Evolutionary conservation across 2,329 filamentous ascomycete species (phyloP), one percentile per base, ranked within the genome.

Genomic region (Elsinoe arachidis): DNA sequence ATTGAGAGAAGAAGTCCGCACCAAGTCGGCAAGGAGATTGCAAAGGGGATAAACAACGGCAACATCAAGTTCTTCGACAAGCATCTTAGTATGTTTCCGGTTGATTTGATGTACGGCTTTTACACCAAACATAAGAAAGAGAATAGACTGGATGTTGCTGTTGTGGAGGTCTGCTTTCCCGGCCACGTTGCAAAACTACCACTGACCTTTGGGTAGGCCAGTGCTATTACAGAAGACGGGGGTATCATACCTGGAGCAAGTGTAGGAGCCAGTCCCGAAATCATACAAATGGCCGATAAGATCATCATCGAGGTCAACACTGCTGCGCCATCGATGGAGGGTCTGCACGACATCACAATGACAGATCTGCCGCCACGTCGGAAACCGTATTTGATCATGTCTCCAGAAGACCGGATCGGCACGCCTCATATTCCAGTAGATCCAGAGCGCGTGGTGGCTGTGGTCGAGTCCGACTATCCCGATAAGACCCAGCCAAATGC

Each of bases 241-340:
- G 90, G 89, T 63, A 91, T 95, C 65, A 87, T 95, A 43, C 89
- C 87, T 3, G 90, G 90, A 63, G 89, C 90, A 34, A 90, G 85
- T 9, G 88, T 95, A 23, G 90, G 90, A 56, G 90, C 90, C 5
- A 87, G 85, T 2, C 90, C 90, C 3, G 90, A 95, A 71, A 79
- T 95, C 56, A 80, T 95, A 51, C 89, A 95, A 73, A 89, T 95
- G 82, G 88, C 90, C 54, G 88, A 95, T 70, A 95, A 95, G 80
- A 83, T 95, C 73, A 90, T 95, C 67, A 88, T 95, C 67, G 90
- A 95, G 75, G 87, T 95, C 73, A 95, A 95, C 77, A 95, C 90
- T 0, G 78, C 89, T 1, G 82, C 88, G 53, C 90, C 90, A 4
- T 89, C 83, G 43, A 91, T 95, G 67, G 86, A 93, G 70, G 90